Evolutionary conservation across 352 stramenopile genomes (phyloP), one percentile per base, ranked within the genome.

Genomic region (Thalassiosira allenii): DNA sequence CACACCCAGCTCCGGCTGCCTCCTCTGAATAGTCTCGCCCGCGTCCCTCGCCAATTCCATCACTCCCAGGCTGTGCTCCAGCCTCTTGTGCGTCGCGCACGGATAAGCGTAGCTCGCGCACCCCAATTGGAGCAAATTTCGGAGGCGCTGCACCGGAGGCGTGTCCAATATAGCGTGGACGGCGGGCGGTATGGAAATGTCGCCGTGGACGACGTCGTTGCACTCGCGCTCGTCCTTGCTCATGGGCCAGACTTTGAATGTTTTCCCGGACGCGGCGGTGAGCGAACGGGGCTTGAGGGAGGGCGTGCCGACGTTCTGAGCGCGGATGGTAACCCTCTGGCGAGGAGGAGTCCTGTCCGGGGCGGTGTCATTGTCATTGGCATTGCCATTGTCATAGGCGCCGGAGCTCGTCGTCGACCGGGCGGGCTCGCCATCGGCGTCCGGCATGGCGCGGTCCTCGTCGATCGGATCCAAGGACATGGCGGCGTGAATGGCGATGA

Each of bases 41-140:
- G 96, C 92, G 65, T 94, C 81, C 41, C 91, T 92, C 0, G 95
- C 95, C 12, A 98, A 79, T 79, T 98, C 96, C 14, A 93, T 93
- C 54, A 98, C 96, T 27, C 96, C 96, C 2, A 98, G 67, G 14
- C 84, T 96, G 83, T 98, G 96, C 74, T 97, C 94, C 54, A 98
- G 98, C 29, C 96, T 92, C 51, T 96, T 97, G 61, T 83, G 75
- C 20, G 61, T 94, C 1, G 86, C 94, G 17, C 87, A 92, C 0
- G 94, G 92, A 79, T 97, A 98, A 1, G 98, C 95, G 54, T 91
- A 95, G 27, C 94, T 86, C 11, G 93, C 91, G 14, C 93, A 91
- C 8, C 96, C 96, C 23, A 98, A 88, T 83, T 98, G 96, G 80
- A 97, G 97, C 27, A 98, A 87, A 43, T 95, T 89, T 33, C 95